Conservation (phyloP, 1,284 basidiomycete genomes). For the Pseudozyma hubeiensis region DNA sequence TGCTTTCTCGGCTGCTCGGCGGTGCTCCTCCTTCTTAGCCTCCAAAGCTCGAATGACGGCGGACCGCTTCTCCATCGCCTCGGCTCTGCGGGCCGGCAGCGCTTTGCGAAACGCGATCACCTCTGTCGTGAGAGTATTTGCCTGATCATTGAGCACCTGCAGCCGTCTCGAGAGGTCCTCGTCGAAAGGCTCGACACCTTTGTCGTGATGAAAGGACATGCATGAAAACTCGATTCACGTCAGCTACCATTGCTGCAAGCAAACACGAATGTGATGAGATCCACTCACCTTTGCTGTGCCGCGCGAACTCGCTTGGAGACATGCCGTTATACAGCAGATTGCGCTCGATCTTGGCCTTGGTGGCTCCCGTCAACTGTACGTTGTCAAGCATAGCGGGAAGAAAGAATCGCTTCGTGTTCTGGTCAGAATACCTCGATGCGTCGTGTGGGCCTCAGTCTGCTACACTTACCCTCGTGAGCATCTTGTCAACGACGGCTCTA, state of each 20-base stretch:
- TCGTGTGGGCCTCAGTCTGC: neutral
- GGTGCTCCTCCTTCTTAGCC: slow-evolving; percentile 43
- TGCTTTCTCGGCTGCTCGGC: slow-evolving; percentile 27
- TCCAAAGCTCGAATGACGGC: slow-evolving; percentile 39
- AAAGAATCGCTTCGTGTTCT: neutral
- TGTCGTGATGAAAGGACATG: neutral
- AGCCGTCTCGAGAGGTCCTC: slow-evolving; percentile 41
- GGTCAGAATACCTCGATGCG: neutral
- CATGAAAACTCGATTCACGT: neutral
- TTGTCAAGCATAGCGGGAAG: neutral
- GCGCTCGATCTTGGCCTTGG: slow-evolving; percentile 42
- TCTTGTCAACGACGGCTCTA: slow-evolving; percentile 33
- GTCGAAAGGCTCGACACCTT: slow-evolving; percentile 46
- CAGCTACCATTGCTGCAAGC: neutral
- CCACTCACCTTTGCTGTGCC: slow-evolving; percentile 43
- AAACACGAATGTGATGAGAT: neutral
- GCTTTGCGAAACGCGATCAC: slow-evolving; percentile 43
- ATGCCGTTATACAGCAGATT: slow-evolving; percentile 47
- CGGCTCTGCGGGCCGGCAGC: slow-evolving; percentile 35
- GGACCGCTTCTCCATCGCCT: slow-evolving; percentile 41
- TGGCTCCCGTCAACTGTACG: slow-evolving; percentile 34
- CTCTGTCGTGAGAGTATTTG: slow-evolving; percentile 42
- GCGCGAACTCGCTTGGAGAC: slow-evolving; percentile 31
- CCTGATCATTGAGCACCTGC: slow-evolving; percentile 38
- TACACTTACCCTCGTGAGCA: slow-evolving; percentile 33